Base-by-base conservation (phyloP, 148 eudicot genomes). In the Cornus suecica region DNA sequence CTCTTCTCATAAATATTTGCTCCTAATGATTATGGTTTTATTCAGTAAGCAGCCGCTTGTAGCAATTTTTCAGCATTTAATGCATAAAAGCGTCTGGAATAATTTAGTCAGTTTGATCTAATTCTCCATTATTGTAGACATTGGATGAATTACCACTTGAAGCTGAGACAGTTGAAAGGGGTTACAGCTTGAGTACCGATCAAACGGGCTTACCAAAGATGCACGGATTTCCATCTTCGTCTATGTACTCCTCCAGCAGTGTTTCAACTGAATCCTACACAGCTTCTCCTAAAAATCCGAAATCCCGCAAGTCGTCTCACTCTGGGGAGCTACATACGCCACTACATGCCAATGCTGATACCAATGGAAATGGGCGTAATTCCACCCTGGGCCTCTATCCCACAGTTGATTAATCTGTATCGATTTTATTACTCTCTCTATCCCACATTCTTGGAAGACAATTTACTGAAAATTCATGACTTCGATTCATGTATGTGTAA, bases 111-210 rank as follows among this genome's bases (percentile, higher is more conserved):
- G 8, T 73, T 65, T 74, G 4, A 2, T n/a, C 11, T 2, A 23
- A 54, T 72, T 5, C 0, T 64, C 22, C 52, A 68, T 13, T 66
- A 13, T 37, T 74, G 66, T 51, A 95, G 97, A 91, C 91, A 66
- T 64, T 95, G 84, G 97, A 95, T 76, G 99, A 92, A 87, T 79
- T 95, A 65, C 97, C 97, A 2, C 83, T 92, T 67, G 99, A 95
- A 30, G 99, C 97, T 14, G 97, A 95, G 32, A 83, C 90, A 34
- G 89, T 86, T 27, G 97, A 92, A 83, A 92, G 88, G 81, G 99
- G 99, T 54, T 91, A 91, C 83, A 89, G 88, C 80, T 63, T 88
- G 80, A 87, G 86, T 69, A 80, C 81, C 27, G 94, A 95, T 75
- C 78, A 91, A 61, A 92, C 96, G 4, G 97, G 99, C 70, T 88